Percentiles rank a stretch among this genome's conserved stretches.
Evolutionary conservation across 306 rosid species (phyloP).

Genomic region (Prunus padus): DNA sequence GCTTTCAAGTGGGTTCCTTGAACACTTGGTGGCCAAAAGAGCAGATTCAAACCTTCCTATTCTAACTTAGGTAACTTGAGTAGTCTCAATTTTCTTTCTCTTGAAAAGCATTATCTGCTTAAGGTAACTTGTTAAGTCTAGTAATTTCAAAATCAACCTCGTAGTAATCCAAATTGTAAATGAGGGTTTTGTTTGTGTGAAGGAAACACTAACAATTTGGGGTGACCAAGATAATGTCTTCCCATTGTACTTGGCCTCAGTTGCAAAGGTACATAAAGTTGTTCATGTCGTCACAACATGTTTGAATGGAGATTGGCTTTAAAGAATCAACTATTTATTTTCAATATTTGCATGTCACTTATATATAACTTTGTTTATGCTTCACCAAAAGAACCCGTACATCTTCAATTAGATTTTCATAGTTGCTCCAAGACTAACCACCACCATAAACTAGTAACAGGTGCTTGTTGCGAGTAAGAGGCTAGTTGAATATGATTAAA

Average conservation of each 20-base stretch:
- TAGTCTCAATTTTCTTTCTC: background rate
- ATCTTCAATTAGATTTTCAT: no score
- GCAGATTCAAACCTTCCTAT: conserved; percentile 30
- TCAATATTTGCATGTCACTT: no score
- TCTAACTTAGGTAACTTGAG: conserved; percentile 31
- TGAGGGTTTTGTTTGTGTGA: background rate
- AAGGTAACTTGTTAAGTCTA: background rate
- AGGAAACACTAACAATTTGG: conserved; percentile 45
- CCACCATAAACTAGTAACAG: no score
- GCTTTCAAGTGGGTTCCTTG: conserved; percentile 26
- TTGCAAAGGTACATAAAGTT: conserved; percentile 49
- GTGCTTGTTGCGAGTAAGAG: no score
- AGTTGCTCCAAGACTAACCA: no score
- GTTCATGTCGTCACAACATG: no score
- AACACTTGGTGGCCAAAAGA: conserved; percentile 27
- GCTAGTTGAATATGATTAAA: no score
- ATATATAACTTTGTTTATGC: no score
- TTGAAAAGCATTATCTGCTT: background rate
- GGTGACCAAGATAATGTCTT: conserved; percentile 44
- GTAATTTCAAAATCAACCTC: no score
- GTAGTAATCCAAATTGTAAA: conserved; percentile 21
- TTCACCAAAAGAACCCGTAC: no score
- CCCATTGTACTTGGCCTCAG: conserved; percentile 30
- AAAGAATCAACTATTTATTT: no score
- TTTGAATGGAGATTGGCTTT: no score